phyloP scores from a whole-genome alignment of 306 rosid genomes.

The Inga laurina region DNA sequence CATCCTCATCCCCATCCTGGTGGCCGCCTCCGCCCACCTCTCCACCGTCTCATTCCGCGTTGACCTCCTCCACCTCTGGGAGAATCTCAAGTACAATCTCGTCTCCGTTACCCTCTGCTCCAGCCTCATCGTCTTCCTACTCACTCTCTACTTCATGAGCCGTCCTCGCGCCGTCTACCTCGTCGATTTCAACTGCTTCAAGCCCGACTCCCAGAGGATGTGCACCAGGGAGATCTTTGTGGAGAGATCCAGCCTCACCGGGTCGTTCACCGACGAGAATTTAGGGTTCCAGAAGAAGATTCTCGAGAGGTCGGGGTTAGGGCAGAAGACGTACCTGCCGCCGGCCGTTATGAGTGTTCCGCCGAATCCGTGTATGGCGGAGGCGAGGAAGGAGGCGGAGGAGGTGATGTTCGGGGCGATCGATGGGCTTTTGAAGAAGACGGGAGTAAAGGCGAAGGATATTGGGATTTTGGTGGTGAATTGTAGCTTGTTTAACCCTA shows the following conservation, averaged over 20 bases:
- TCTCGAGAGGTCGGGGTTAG: slow-evolving; percentile 75
- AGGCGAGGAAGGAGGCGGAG: slow-evolving; percentile 91
- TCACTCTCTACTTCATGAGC: slow-evolving; percentile 76
- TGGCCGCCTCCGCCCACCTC: slow-evolving; percentile 51
- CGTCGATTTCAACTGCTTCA: slow-evolving; percentile 74
- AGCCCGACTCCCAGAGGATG: slow-evolving; percentile 48
- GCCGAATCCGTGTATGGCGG: slow-evolving; percentile 82
- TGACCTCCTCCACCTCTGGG: slow-evolving; percentile 52
- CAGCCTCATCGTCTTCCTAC: slow-evolving; percentile 53
- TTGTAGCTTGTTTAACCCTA: slow-evolving; percentile 84
- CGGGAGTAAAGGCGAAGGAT: slow-evolving; percentile 79
- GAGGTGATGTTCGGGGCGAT: slow-evolving; percentile 89
- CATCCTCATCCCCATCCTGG: slow-evolving; percentile 56
- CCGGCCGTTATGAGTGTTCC: slow-evolving; percentile 64
- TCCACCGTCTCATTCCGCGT: slow-evolving; percentile 38
- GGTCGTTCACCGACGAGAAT: slow-evolving; percentile 61
- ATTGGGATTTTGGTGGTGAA: slow-evolving; percentile 87
- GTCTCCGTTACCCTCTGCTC: slow-evolving; percentile 51
- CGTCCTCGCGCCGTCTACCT: slow-evolving; percentile 69
- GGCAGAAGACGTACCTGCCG: slow-evolving; percentile 76
- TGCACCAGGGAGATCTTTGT: slow-evolving; percentile 58
- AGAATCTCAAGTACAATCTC: slow-evolving; percentile 56
- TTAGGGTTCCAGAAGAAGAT: slow-evolving; percentile 77
- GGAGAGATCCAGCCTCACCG: slow-evolving; percentile 43
- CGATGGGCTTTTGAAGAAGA: slow-evolving; percentile 69